Evolutionary conservation across 192 early-diverging fungal genomes (phyloP).

Genomic region (Cetraspora pellucida): DNA sequence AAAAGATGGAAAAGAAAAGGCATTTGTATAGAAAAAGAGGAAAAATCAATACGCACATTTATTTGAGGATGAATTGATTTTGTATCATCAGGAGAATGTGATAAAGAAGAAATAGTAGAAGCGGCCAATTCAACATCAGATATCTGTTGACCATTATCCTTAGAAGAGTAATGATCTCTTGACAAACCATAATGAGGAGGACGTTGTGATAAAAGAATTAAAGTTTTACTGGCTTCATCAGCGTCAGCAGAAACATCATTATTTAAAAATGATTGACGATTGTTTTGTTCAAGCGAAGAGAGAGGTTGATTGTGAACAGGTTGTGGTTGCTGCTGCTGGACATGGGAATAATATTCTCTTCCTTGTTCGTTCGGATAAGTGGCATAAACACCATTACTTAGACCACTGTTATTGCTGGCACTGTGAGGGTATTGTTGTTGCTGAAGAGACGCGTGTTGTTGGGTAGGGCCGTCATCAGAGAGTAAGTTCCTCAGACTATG

Average conservation of each 20-base stretch:
- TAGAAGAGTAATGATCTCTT: conserved; percentile 8
- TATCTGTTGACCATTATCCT: conserved; percentile 6
- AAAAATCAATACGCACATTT: neutral
- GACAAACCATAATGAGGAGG: neutral
- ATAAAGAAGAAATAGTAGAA: conserved; percentile 8
- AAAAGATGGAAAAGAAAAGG: neutral
- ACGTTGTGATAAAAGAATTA: neutral
- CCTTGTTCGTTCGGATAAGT: neutral
- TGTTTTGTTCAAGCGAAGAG: neutral
- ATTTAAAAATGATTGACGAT: neutral
- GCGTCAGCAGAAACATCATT: neutral
- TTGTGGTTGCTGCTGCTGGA: neutral
- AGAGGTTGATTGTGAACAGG: neutral
- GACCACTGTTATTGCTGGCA: neutral
- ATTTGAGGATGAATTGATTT: conserved; percentile 3
- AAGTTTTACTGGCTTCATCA: neutral
- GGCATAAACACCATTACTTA: neutral
- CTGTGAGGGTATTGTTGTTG: neutral
- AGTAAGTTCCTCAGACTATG: neutral
- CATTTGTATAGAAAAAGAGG: neutral
- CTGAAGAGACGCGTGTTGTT: neutral
- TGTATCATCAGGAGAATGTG: neutral
- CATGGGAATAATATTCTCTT: neutral
- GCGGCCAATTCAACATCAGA: conserved; percentile 15
- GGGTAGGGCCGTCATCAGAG: neutral